Conservation (phyloP, 163 green algal genomes). For the Chloromonas sp. region DNA sequence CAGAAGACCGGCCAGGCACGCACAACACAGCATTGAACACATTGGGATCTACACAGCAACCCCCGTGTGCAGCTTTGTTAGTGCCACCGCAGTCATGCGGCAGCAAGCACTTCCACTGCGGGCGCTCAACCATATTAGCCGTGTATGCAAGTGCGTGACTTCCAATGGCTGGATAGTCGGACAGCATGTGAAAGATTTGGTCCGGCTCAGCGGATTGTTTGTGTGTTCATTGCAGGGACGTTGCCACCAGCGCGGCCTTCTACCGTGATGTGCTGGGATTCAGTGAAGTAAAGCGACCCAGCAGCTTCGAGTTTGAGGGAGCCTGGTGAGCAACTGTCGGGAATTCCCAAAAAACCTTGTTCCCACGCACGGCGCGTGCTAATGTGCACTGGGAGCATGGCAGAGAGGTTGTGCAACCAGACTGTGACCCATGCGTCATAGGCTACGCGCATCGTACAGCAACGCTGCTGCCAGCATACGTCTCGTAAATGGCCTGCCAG, state of each 20-base stretch:
- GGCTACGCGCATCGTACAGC: no score
- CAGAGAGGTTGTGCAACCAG: no score
- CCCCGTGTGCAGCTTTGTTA: no score
- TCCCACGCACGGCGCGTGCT: not conserved
- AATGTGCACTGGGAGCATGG: no score
- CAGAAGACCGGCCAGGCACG: no score
- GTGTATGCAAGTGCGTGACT: not conserved
- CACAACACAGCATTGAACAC: no score
- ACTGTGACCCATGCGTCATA: no score
- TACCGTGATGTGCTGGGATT: constrained; percentile 77
- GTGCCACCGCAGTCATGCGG: no score
- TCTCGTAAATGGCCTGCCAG: no score
- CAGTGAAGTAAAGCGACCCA: constrained; percentile 48
- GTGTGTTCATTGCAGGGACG: constrained; percentile 39
- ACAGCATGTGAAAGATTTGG: not conserved
- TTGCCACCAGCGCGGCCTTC: constrained; percentile 44
- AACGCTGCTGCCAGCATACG: no score
- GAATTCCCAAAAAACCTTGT: not conserved
- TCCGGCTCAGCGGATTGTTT: constrained; percentile 1
- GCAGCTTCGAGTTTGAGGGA: constrained; percentile 69
- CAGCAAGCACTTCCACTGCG: not conserved
- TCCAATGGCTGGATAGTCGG: not conserved
- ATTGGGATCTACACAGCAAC: no score
- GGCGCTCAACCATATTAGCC: not conserved
- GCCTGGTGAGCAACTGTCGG: constrained; percentile 43